phyloP scores from a whole-genome alignment of 331 rosid species.

The Quercus tomentella region DNA sequence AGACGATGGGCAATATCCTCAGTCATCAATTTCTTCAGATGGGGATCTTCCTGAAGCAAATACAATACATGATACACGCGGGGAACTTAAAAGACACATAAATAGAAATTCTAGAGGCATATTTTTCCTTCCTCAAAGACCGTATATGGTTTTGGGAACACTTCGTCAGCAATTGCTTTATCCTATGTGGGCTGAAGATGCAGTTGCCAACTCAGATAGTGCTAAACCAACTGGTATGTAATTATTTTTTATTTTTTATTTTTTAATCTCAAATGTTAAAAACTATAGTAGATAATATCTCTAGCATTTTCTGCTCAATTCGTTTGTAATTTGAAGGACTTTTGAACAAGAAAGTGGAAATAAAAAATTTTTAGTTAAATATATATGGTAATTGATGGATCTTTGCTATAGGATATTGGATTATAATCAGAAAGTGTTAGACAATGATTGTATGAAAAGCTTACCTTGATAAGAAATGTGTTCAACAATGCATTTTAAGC shows the following conservation, averaged over 20 bases:
- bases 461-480: neutral
- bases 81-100: slow-evolving; percentile 29
- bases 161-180: slow-evolving; percentile 92
- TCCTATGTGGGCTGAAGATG: slow-evolving; percentile 76
- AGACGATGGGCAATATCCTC: slow-evolving; percentile 34
- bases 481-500: neutral
- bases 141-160: slow-evolving; percentile 94
- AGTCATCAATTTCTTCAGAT: slow-evolving; percentile 34
- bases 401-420: neutral
- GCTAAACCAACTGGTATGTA: slow-evolving; percentile 35
- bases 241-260: neutral
- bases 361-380: neutral
- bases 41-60: slow-evolving; percentile 20
- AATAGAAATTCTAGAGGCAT: slow-evolving; percentile 46
- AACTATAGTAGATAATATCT: neutral
- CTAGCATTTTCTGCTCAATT: neutral
- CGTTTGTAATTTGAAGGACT: neutral
- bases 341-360: neutral
- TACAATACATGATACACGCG: slow-evolving; percentile 11
- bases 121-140: slow-evolving; percentile 95
- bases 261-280: neutral
- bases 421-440: neutral
- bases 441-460: neutral
- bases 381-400: neutral
- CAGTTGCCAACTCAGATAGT: slow-evolving; percentile 32